phyloP scores from a whole-genome alignment of 768 basidiomycete genomes.

The Daedaleopsis nitida region DNA sequence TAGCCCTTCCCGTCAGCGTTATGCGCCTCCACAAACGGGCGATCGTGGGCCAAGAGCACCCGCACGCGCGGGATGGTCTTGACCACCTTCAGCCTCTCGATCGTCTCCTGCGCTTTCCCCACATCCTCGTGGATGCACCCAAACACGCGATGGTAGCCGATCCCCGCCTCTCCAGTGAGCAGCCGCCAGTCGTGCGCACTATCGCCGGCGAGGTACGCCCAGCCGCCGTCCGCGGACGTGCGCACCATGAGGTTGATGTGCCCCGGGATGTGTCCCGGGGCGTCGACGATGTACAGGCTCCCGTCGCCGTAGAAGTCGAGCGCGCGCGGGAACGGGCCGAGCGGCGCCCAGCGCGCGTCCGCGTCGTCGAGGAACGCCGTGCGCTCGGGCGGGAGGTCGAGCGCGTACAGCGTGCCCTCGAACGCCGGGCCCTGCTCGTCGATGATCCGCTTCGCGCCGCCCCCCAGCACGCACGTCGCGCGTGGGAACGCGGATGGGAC shows the following conservation, averaged over 20 bases:
- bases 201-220: slow-evolving; percentile 62
- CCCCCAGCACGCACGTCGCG: slow-evolving; percentile 52
- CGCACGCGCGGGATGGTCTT: slow-evolving; percentile 39
- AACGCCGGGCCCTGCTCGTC: slow-evolving; percentile 44
- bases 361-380: slow-evolving; percentile 29
- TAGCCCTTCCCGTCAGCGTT: slow-evolving; percentile 46
- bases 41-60: slow-evolving; percentile 56
- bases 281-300: slow-evolving; percentile 57
- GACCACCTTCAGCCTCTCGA: slow-evolving; percentile 38
- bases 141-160: slow-evolving; percentile 35
- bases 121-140: slow-evolving; percentile 47
- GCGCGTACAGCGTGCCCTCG: slow-evolving; percentile 31
- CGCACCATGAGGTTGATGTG: slow-evolving; percentile 58
- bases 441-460: slow-evolving; percentile 38
- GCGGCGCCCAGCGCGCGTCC: slow-evolving; percentile 33
- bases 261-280: slow-evolving; percentile 57
- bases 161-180: slow-evolving; percentile 46
- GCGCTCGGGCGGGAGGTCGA: slow-evolving; percentile 12
- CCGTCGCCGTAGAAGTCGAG: slow-evolving; percentile 57
- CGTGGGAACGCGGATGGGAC: slow-evolving; percentile 46
- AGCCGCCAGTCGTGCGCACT: slow-evolving; percentile 48
- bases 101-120: slow-evolving; percentile 43
- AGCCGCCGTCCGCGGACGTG: slow-evolving; percentile 55
- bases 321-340: slow-evolving; percentile 49
- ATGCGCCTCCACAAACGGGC: slow-evolving; percentile 44